Percentiles rank a stretch among this genome's conserved stretches.
These are phyloP conservation scores for Aspergillus ochraceus DNA, from an alignment of 2,329 filamentous ascomycete species.

Conservation along the genomic window DNA sequence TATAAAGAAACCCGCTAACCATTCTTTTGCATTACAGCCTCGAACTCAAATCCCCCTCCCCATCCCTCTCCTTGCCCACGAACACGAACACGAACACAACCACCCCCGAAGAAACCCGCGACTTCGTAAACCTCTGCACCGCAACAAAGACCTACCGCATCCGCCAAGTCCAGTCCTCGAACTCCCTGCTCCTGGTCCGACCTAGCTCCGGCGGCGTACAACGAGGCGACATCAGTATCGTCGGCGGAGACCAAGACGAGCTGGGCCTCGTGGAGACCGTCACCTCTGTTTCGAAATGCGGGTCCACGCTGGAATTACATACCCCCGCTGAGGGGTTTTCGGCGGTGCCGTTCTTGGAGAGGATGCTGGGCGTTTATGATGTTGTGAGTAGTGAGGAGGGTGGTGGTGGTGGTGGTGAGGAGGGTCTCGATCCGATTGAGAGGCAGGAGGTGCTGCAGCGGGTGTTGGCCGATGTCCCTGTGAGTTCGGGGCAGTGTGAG, in stretches of 20 bases:
- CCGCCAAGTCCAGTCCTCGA: constrained; percentile 66
- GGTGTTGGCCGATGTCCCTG: constrained; percentile 52
- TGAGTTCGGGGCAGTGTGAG: constrained; percentile 54
- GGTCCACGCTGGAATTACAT: constrained; percentile 48
- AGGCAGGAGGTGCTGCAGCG: constrained; percentile 35
- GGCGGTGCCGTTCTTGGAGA: constrained; percentile 30
- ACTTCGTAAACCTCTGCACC: constrained; percentile 60
- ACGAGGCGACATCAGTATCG: constrained; percentile 29
- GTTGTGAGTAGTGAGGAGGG: constrained; percentile 15
- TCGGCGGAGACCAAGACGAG: constrained; percentile 18
- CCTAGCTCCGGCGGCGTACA: constrained; percentile 39
- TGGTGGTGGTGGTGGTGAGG: constrained; percentile 10
- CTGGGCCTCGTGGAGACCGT: constrained; percentile 33
- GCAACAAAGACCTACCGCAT: constrained; percentile 57
- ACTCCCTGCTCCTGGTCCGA: constrained; percentile 58
- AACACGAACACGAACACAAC: background rate
- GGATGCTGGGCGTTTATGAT: constrained; percentile 33
- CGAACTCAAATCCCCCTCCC: constrained; percentile 43
- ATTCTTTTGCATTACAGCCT: constrained; percentile 28
- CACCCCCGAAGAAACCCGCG: constrained; percentile 24
- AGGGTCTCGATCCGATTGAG: constrained; percentile 19
- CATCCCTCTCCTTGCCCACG: constrained; percentile 19
- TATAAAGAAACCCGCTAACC: background rate
- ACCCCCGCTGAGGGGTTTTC: constrained; percentile 31
- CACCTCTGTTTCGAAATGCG: constrained; percentile 46